Evolutionary conservation across 805 yeast genomes (phyloP).

Genomic region (Candida peoriensis): DNA sequence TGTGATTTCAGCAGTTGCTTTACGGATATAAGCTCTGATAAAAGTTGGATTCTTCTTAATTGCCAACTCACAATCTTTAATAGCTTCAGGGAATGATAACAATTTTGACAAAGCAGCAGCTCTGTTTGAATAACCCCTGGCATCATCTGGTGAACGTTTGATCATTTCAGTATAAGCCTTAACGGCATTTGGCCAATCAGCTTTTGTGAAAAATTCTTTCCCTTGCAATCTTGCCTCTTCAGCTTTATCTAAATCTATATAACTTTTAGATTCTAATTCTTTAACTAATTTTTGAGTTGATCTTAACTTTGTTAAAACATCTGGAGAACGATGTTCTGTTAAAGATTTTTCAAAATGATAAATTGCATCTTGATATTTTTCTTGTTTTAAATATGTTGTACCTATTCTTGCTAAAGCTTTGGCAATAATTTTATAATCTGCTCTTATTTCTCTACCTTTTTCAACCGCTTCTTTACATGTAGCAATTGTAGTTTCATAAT

Average conservation of each 20-base stretch:
- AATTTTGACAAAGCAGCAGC: conserved; percentile 95
- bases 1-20: conserved; percentile 90
- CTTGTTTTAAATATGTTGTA: conserved; percentile 69
- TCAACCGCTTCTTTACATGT: conserved; percentile 84
- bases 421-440: conserved; percentile 88
- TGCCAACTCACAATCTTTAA: conserved; percentile 86
- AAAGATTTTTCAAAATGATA: conserved; percentile 81
- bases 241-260: conserved; percentile 86
- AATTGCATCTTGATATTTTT: conserved; percentile 67
- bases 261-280: conserved; percentile 67
- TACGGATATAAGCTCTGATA: conserved; percentile 92
- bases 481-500: conserved; percentile 74
- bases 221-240: conserved; percentile 94
- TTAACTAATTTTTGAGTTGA: conserved; percentile 82
- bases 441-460: conserved; percentile 82
- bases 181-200: conserved; percentile 96
- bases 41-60: conserved; percentile 83
- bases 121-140: conserved; percentile 95
- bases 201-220: conserved; percentile 80
- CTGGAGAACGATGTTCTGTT: conserved; percentile 97
- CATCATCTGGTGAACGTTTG: conserved; percentile 95
- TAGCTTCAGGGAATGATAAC: conserved; percentile 96
- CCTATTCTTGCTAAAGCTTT: conserved; percentile 93
- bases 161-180: conserved; percentile 93
- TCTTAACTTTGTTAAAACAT: conserved; percentile 82